Base-by-base conservation (phyloP, 2,329 filamentous ascomycete species). In the Colletotrichum abscissum region DNA sequence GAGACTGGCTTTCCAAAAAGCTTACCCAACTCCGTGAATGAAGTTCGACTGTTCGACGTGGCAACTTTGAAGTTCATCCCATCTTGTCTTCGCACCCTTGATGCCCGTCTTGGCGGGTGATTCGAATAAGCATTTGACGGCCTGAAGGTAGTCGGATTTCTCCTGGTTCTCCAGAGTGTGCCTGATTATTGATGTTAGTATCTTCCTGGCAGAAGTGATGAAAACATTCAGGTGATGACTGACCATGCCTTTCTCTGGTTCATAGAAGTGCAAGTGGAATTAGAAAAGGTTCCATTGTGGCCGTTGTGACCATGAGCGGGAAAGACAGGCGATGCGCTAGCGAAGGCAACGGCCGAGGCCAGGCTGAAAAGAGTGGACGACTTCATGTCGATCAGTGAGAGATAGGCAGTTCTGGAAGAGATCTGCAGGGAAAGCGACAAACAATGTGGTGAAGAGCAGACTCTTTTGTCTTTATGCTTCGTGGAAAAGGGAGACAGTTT, bases 21-120 rank as follows among this genome's bases (percentile, higher is more conserved):
- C 66, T 24, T 66, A 73, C 71, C 67, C 67, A 11, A 73, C 71
- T 26, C 67, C 71, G 71, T 73, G 71, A 35, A 70, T 70, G 46
- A 73, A 69, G 26, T 70, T 64, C 7, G 66, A 68, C 49, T 73
- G 67, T 33, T 59, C 67, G 11, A 69, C 66, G 19, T 73, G 71
- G 46, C 60, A 63, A 2, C 58, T 63, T 24, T 73, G 71, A 16
- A 70, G 67, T 30, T 73, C 67, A 22, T 73, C 67, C 60, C 60
- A 73, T 16, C 66, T 22, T 5, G 66, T 65, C 26, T 42, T 60
- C 8, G 71, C 60, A 26, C 71, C 71, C 11, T 55, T 54, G 22
- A 65, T 56, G 6, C 66, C 59, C 16, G 55, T 69, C 62, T 69
- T 73, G 60, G 71, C 59, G 1, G 71, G 67, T 16, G 67, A 64